phyloP scores from a whole-genome alignment of 768 basidiomycete genomes.

The Podaxis sp. region DNA sequence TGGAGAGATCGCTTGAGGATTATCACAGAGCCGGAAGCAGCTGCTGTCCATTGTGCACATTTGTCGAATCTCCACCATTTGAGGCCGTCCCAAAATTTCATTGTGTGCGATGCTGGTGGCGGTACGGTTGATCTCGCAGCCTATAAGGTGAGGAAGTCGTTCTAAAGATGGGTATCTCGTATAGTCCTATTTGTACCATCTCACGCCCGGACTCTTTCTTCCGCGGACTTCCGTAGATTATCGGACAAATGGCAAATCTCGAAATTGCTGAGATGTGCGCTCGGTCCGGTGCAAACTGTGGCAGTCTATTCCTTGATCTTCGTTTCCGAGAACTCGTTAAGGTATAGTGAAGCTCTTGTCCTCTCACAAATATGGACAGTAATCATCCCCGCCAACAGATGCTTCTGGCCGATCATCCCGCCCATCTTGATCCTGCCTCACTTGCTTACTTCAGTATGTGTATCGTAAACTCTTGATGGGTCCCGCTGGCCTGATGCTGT shows the following conservation, averaged over 20 bases:
- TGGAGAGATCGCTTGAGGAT: constrained; percentile 85
- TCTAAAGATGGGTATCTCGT: not conserved
- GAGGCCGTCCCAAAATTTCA: constrained; percentile 79
- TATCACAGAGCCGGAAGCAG: constrained; percentile 83
- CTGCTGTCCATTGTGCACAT: constrained; percentile 87
- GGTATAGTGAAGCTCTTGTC: constrained; percentile 28
- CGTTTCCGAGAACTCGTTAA: constrained; percentile 82
- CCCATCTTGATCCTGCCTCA: constrained; percentile 78
- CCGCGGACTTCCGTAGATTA: constrained; percentile 48
- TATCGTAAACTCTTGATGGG: not conserved
- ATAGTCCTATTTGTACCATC: constrained; percentile 9
- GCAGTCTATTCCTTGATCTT: constrained; percentile 84
- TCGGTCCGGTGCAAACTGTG: constrained; percentile 84
- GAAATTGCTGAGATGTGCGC: constrained; percentile 93
- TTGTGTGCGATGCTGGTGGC: constrained; percentile 91
- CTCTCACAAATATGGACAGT: not conserved
- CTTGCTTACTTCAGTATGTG: constrained; percentile 75
- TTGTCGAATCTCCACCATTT: constrained; percentile 79
- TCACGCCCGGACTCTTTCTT: constrained; percentile 12
- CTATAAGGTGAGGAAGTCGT: constrained; percentile 46
- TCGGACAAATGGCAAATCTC: constrained; percentile 75
- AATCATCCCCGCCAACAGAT: constrained; percentile 25
- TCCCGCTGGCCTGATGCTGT: constrained; percentile 8
- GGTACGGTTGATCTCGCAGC: constrained; percentile 68
- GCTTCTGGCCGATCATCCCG: constrained; percentile 80